Base-by-base conservation (phyloP, 345 rosid species). In the Hypericum androsaemum region DNA sequence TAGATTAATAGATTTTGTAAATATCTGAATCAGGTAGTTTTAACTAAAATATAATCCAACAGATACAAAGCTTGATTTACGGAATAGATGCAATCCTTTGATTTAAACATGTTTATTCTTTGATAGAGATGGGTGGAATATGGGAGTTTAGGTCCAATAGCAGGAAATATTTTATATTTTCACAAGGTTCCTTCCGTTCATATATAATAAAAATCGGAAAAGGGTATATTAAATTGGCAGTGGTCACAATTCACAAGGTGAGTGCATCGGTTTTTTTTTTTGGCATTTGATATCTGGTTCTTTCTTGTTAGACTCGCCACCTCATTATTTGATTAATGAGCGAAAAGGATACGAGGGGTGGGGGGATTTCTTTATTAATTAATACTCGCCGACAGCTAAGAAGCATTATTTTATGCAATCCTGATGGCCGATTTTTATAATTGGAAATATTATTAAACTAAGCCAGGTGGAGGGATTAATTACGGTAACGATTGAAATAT, bases 371-470 rank as follows among this genome's bases (percentile, higher is more conserved):
- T 37, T 40, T 7, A 15, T 41, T 55, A 12, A 47, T 49, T 38
- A 41, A 37, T 43, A 59, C 35, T 41, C 60, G 66, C 65, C 22
- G 52, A 54, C 67, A 61, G 51, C 64, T 52, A 52, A 59, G 65
- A 57, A 41, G 47, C 1, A 43, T 46, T 58, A 62, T 43, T 7
- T 35, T 13, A 38, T 12, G 12, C 8, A 53, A 53, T 10, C 7
- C 8, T 15, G 6, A 7, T 12, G 37, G 12, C 43, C 43, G 38
- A 47, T 37, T 11, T 3, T 40, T 41, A 39, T 42, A 10, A 22
- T 22, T 47, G 52, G 22, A 58, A 42, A 57, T 58, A 46, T 11
- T 6, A 35, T 10, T 58, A 3, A 6, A 59, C 28, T 41, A 58
- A 0, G 40, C 55, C 41, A 48, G 46, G 48, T 7, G 7, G 10